Evolutionary conservation across 2,329 filamentous ascomycete species (phyloP), one percentile per base, ranked within the genome.

Genomic region (Cladosporium sp.): DNA sequence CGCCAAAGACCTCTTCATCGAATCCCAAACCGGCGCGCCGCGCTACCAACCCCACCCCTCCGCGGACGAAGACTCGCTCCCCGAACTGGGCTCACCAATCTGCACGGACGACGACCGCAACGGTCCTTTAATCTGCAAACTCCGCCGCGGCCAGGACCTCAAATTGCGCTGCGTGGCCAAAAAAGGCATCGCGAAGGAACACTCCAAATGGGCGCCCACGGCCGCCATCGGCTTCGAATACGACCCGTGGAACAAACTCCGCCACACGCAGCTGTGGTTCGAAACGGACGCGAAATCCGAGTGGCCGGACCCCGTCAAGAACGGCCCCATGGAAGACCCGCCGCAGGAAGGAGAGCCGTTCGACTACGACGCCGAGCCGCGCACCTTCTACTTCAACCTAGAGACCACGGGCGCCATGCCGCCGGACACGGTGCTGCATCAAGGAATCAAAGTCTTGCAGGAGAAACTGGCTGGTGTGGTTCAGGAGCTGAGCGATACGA

Each of bases 111-210:
- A 86, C 1, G 88, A 92, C 44, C 84, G 85, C 9, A 82, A 87
- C 51, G 93, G 93, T 1, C 82, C 86, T 39, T 78, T 97, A 60
- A 92, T 99, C 58, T 88, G 87, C 64, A 97, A 97, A 77, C 74
- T 99, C 65, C 80, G 92, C 52, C 86, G 85, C 64, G 89, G 87
- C 2, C 93, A 99, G 72, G 90, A 96, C 70, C 74, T 99, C 54
- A 86, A 89, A 68, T 82, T 99, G 65, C 88, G 82, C 55, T 97
- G 92, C 67, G 87, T 96, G 58, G 93, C 92, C 44, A 96, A 96
- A 78, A 97, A 97, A 78, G 93, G 93, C 1, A 97, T 97, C 58
- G 91, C 92, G 32, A 99, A 99, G 77, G 93, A 99, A 70, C 93
- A 99, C 71, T 89, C 93, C 8, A 99, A 99, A 71, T 99, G 93